Evolutionary conservation across 108 stramenopile species (phyloP).

Genomic region (Nitzschia putrida): DNA sequence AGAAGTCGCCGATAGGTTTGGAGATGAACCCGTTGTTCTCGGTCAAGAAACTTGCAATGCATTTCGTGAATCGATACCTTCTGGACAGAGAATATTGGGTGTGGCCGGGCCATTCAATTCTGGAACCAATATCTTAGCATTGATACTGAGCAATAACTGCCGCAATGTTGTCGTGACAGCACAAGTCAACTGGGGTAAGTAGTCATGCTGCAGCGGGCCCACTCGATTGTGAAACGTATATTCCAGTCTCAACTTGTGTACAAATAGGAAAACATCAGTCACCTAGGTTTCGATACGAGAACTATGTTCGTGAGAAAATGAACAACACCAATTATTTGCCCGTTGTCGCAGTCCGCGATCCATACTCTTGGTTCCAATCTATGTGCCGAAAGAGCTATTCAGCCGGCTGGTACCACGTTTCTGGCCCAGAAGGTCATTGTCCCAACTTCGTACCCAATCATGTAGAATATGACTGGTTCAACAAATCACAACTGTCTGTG

Average conservation of each 20-base stretch:
- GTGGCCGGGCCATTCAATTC: conserved; percentile 83
- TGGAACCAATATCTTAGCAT: conserved; percentile 66
- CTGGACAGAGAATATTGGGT: conserved; percentile 39
- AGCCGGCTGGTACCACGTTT: conserved; percentile 56
- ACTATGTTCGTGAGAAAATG: conserved; percentile 17
- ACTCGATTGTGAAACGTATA: background rate
- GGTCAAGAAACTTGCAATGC: conserved; percentile 62
- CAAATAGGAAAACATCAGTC: conserved; percentile 54
- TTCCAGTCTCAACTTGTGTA: background rate
- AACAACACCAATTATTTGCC: conserved; percentile 44
- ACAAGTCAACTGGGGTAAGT: conserved; percentile 82
- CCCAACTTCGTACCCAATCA: conserved; percentile 64
- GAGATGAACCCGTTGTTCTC: conserved; percentile 41
- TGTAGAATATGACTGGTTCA: conserved; percentile 34
- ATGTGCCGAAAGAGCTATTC: conserved; percentile 76
- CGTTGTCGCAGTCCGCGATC: conserved; percentile 81
- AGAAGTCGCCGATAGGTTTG: conserved; percentile 54
- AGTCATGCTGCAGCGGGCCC: background rate
- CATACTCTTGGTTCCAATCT: conserved; percentile 72
- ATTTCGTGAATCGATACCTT: conserved; percentile 34
- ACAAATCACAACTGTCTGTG: conserved; percentile 1
- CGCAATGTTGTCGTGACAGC: conserved; percentile 11
- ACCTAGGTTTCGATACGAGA: conserved; percentile 47
- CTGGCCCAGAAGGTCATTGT: conserved; percentile 47
- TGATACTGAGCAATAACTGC: conserved; percentile 53